A percentile compares a stretch with the other conserved stretches of the same genome.
Conservation (phyloP, 352 stramenopile species). For the Pythium aristosporum region DNA sequence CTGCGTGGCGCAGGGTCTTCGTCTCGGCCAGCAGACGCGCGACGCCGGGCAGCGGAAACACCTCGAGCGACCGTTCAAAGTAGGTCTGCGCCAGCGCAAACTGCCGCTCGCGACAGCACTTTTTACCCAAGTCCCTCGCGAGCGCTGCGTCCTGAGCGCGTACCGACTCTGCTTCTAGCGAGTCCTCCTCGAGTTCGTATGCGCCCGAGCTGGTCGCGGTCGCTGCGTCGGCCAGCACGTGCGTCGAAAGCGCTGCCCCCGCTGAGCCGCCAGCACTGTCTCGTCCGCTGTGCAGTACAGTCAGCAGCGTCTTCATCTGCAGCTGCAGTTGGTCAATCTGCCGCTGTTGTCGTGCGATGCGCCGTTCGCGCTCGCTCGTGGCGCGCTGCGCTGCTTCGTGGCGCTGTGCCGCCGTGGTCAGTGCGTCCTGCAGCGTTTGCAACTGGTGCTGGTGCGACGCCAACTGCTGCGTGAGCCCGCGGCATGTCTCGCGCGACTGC, state of each 20-base stretch:
- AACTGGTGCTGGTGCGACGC: conserved; percentile 1
- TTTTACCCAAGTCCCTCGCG: conserved; percentile 60
- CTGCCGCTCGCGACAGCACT: conserved; percentile 47
- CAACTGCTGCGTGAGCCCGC: conserved; percentile 1
- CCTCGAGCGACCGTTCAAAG: conserved; percentile 56
- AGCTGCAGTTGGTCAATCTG: conserved; percentile 62
- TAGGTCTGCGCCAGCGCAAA: conserved; percentile 50
- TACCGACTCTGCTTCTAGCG: conserved; percentile 31
- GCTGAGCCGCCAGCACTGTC: background rate
- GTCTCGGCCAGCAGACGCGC: conserved; percentile 39
- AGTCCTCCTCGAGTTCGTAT: background rate
- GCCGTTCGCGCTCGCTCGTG: background rate
- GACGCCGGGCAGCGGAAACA: conserved; percentile 60
- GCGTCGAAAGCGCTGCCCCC: background rate
- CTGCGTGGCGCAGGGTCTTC: conserved; percentile 15
- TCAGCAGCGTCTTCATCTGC: conserved; percentile 56
- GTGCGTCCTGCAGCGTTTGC: background rate
- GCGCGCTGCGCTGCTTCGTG: conserved; percentile 3
- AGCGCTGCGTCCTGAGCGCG: conserved; percentile 59
- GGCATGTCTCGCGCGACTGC: background rate
- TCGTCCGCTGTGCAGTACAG: conserved; percentile 29
- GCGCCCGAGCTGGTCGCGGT: background rate
- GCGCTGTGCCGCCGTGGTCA: background rate
- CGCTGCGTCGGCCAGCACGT: background rate
- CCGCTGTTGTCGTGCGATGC: conserved; percentile 11